Evolutionary conservation across 2,329 filamentous ascomycete genomes (phyloP).

Genomic region (Claviceps fusiformis): DNA sequence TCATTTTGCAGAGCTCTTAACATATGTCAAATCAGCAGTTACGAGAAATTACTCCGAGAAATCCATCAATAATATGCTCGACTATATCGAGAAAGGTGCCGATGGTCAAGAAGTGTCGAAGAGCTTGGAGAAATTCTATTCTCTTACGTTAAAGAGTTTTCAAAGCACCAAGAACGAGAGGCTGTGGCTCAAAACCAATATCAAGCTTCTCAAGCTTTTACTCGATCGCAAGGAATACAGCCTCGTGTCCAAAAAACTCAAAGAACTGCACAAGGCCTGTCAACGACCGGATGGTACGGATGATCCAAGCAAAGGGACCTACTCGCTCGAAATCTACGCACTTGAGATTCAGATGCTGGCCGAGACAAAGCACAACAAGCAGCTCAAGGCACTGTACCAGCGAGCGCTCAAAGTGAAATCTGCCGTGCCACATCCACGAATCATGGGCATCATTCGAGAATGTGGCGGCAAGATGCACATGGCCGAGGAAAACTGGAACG

Average conservation of each 20-base stretch:
- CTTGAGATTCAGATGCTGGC: slow-evolving; percentile 98
- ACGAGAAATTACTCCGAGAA: slow-evolving; percentile 98
- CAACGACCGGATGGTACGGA: slow-evolving; percentile 76
- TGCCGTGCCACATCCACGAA: slow-evolving; percentile 95
- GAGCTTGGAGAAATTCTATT: slow-evolving; percentile 92
- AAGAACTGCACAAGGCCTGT: slow-evolving; percentile 79
- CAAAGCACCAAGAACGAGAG: slow-evolving; percentile 96
- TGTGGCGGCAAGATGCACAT: slow-evolving; percentile 99
- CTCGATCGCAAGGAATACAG: slow-evolving; percentile 82
- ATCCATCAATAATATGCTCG: slow-evolving; percentile 98
- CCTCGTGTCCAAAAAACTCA: slow-evolving; percentile 67
- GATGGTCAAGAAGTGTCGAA: slow-evolving; percentile 55
- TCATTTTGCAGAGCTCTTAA: slow-evolving; percentile 89
- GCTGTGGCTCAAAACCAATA: slow-evolving; percentile 95
- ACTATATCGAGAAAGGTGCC: slow-evolving; percentile 88
- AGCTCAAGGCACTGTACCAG: slow-evolving; percentile 84
- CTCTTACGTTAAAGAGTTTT: slow-evolving; percentile 82
- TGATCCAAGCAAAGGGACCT: slow-evolving; percentile 91
- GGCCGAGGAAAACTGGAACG: slow-evolving; percentile 99
- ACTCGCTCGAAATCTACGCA: slow-evolving; percentile 89
- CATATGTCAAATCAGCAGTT: slow-evolving; percentile 92
- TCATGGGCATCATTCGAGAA: slow-evolving; percentile 97
- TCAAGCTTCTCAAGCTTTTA: slow-evolving; percentile 85
- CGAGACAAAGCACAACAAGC: slow-evolving; percentile 93
- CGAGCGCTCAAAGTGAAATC: slow-evolving; percentile 83